Base-by-base conservation (phyloP, 2,329 filamentous ascomycete genomes). In the Xylariaceae sp. region DNA sequence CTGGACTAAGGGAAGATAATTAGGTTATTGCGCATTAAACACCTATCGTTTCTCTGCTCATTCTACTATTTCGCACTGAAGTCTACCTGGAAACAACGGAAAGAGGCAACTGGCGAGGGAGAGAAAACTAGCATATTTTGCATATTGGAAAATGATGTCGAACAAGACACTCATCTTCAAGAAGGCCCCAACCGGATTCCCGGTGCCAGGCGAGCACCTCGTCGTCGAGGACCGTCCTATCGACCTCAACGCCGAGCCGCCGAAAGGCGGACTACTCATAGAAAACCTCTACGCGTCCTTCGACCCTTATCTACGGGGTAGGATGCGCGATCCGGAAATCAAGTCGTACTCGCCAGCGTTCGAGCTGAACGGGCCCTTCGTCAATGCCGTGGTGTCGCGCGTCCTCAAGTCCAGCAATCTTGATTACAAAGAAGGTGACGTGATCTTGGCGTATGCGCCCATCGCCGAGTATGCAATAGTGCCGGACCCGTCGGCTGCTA, bases 91-190 rank as follows among this genome's bases (percentile, higher is more conserved):
- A 29, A 29, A 5, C 6, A 5, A 29, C 6, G 6, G 10, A 29
- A 10, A 29, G 26, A 29, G 26, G 26, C 5, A 29, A 29, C 26
- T 6, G 26, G 10, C 5, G 26, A 14, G 14, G 12, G 32, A 37
- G 14, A 37, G 12, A 12, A 37, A 37, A 37, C 3, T 3, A 14
- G 32, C 32, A 37, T 7, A 12, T 12, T 14, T n/a, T 37, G 32
- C n/a, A 20, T 6, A 42, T 20, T 3, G 42, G 29, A 57, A 14
- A 44, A 78, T 77, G 74, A 70, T 74, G 63, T 78, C 83, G 59
- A 91, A 90, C 80, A 89, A 89, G 77, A 81, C 78, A 44, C 73
- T 91, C 64, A 78, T 89, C 71, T 91, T 87, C 79, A 86, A 84
- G 70, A 74, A 83, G 59, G 67, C 85, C 56, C 88, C 89, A 21